phyloP scores from a whole-genome alignment of 192 early-diverging fungal species.

The Coemansia pectinata region DNA sequence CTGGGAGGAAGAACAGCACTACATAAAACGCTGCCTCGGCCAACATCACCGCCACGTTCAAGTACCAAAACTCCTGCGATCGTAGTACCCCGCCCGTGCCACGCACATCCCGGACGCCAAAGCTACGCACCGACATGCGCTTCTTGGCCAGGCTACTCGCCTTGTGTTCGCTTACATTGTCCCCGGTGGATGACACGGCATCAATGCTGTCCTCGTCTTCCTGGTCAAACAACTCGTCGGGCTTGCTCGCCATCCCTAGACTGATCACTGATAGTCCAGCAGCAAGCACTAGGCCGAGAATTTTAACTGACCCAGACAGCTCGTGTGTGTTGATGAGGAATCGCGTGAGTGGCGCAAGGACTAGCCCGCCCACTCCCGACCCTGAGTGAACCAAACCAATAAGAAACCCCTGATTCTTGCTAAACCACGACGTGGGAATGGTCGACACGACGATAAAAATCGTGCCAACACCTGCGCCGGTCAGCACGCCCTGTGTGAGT shows the following conservation, averaged over 20 bases:
- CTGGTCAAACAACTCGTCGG: conserved; percentile 50
- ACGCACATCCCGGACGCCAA: conserved; percentile 55
- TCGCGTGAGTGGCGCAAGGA: conserved; percentile 46
- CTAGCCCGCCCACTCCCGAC: conserved; percentile 52
- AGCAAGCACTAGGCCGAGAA: conserved; percentile 34
- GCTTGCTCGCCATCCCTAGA: conserved; percentile 52
- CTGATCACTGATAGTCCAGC: conserved; percentile 43
- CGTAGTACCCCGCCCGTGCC: conserved; percentile 45
- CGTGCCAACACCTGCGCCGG: conserved; percentile 49
- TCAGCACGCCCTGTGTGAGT: conserved; percentile 42
- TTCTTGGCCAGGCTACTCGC: conserved; percentile 45
- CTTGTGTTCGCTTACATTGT: conserved; percentile 43
- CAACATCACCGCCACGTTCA: conserved; percentile 56
- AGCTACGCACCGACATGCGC: conserved; percentile 56
- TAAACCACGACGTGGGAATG: conserved; percentile 55
- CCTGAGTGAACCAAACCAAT: conserved; percentile 54
- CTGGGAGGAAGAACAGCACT: conserved; percentile 49
- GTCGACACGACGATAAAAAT: conserved; percentile 54
- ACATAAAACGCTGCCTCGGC: conserved; percentile 55
- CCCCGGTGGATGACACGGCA: conserved; percentile 15
- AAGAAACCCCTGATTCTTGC: conserved; percentile 54
- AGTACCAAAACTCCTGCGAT: conserved; percentile 55
- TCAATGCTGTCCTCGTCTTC: conserved; percentile 52
- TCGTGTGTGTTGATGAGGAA: conserved; percentile 47
- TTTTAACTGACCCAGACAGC: conserved; percentile 45